Evolutionary conservation across 2,329 filamentous ascomycete species (phyloP).

Genomic region (Neopestalotiopsis sp.): DNA sequence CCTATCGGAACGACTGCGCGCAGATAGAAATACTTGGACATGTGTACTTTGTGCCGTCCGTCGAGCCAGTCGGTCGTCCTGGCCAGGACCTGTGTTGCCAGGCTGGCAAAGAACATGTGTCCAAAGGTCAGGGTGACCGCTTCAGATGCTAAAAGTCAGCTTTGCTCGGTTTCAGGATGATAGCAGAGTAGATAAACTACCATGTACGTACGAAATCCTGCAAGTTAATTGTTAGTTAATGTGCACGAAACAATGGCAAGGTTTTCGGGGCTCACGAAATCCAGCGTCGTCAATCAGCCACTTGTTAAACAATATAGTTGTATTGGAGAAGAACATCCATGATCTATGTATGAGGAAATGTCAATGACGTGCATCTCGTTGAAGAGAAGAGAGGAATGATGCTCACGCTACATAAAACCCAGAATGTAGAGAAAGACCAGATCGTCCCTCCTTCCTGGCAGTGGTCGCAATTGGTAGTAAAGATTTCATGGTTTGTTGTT

Average conservation of each 20-base stretch:
- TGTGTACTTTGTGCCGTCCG: conserved; percentile 64
- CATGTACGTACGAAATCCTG: conserved; percentile 14
- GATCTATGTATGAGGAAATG: conserved; percentile 43
- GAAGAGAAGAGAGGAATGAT: not conserved
- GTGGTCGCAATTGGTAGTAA: conserved; percentile 13
- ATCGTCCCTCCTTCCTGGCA: conserved; percentile 8
- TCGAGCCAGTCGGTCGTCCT: conserved; percentile 68
- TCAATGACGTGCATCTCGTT: not conserved
- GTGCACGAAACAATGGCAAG: not conserved
- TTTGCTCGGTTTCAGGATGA: not conserved
- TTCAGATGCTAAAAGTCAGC: conserved; percentile 26
- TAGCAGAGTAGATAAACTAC: no score
- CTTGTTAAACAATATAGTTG: conserved; percentile 92
- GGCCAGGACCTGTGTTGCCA: conserved; percentile 69
- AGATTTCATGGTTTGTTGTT: not conserved
- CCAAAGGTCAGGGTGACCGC: conserved; percentile 68
- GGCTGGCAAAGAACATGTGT: conserved; percentile 70
- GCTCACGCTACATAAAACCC: conserved; percentile 16
- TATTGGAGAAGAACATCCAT: conserved; percentile 86
- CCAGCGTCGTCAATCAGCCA: conserved; percentile 78
- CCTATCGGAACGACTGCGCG: conserved; percentile 70
- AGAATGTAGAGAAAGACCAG: conserved; percentile 15
- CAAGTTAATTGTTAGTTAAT: not conserved
- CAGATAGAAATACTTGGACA: conserved; percentile 65
- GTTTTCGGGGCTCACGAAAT: conserved; percentile 65